A percentile compares a stretch with the other conserved stretches of the same genome.
Conservation (phyloP, 768 basidiomycete species). For the Boletellus emodensis region DNA sequence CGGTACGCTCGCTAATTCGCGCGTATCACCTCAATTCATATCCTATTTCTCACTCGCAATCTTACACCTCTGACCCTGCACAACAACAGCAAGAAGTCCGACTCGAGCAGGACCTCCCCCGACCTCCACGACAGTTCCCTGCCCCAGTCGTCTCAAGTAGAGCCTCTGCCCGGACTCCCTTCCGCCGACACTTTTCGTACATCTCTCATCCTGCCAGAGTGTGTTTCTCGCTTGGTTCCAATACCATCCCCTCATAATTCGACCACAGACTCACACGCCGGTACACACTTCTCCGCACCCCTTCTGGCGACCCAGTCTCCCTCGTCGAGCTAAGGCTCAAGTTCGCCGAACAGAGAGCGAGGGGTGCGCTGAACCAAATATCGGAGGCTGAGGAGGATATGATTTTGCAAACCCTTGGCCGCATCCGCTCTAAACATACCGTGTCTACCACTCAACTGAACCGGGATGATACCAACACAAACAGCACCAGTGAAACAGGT, state of each 20-base stretch:
- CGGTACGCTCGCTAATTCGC: constrained; percentile 54
- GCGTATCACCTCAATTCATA: constrained; percentile 26
- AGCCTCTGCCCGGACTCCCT: constrained; percentile 54
- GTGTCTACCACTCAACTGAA: constrained; percentile 16
- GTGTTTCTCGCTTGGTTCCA: constrained; percentile 31
- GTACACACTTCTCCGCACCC: constrained; percentile 72
- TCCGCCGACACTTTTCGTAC: constrained; percentile 78
- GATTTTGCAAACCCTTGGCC: constrained; percentile 69
- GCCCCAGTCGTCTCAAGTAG: constrained; percentile 34
- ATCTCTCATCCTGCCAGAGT: constrained; percentile 84
- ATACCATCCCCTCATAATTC: constrained; percentile 10
- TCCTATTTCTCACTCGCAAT: constrained; percentile 17
- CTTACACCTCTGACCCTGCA: constrained; percentile 24
- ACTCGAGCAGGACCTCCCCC: constrained; percentile 49
- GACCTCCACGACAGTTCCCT: constrained; percentile 32
- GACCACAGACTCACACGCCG: constrained; percentile 67
- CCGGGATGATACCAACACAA: constrained; percentile 16
- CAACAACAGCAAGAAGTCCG: constrained; percentile 69
- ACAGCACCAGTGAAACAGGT: constrained; percentile 14
- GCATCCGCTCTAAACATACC: constrained; percentile 39
- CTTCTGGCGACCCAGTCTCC: constrained; percentile 61
- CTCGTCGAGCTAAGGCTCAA: constrained; percentile 61
- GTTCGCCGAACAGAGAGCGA: constrained; percentile 72
- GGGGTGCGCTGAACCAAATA: constrained; percentile 63
- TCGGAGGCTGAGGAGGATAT: constrained; percentile 84